Evolutionary conservation across 2,329 filamentous ascomycete genomes (phyloP), one percentile per base, ranked within the genome.

Genomic region (Hymenotorrendiella dingleyae): DNA sequence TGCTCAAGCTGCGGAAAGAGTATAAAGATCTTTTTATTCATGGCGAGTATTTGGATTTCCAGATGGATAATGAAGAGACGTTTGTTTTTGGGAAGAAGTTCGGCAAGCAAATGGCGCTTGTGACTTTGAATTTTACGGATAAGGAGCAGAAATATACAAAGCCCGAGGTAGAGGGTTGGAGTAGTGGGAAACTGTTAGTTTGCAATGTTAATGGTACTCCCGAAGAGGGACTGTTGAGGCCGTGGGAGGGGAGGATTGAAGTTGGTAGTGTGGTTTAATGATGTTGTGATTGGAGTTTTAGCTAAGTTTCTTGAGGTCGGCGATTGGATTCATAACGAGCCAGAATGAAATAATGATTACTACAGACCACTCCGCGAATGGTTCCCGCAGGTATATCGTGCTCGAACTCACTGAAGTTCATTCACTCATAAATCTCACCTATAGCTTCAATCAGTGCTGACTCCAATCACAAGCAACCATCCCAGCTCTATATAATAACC

Each of bases 1-100:
- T 62, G 53, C 29, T 62, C 10, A 30, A 39, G 21, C 29, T 50
- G 7, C 42, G 60, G 23, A 62, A 58, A 33, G 36, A 80, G 83
- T 61, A 76, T 78, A 48, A 64, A 67, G 52, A 78, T 32, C 59
- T 80, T 7, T 76, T 86, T 43, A 72, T 82, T 1, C 74, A 82
- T 51, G 81, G 81, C 5, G 64, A 68, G 16, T 84, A 77, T 57
- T 62, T 73, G 34, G 59, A 72, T 7, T 62, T 75, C 26, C 73
- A 75, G 36, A 56, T 67, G 14, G 66, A 69, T n/a, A 62, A 69
- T 33, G 61, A 69, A 44, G 43, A 64, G 41, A 67, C 66, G 0
- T 72, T 73, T 52, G 55, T 69, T 3, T 74, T 69, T 54, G 60
- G 59, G 24, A 72, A 73, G 62, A 60, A 39, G 7, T 47, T 54